Conservation (phyloP, 1,284 basidiomycete genomes). For the Moesziomyces globuligerus region DNA sequence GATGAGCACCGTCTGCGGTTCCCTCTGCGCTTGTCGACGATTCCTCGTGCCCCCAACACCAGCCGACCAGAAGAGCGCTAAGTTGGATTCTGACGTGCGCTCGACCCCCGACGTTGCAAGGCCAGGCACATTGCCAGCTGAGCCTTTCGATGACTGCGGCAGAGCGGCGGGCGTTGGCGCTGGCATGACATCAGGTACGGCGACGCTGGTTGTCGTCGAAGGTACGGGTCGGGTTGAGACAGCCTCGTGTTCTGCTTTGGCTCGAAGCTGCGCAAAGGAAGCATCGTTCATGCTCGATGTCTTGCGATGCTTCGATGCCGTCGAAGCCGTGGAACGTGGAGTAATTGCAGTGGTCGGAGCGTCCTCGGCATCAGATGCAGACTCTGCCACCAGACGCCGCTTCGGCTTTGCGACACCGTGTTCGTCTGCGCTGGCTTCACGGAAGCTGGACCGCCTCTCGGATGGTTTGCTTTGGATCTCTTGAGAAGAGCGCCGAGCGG, state of each 20-base stretch:
- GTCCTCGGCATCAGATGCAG: slow-evolving; percentile 41
- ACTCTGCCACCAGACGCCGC: slow-evolving; percentile 37
- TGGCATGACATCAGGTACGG: slow-evolving; percentile 9
- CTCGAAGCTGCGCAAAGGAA: slow-evolving; percentile 14
- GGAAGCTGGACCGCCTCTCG: slow-evolving; percentile 41
- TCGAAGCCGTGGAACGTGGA: slow-evolving; percentile 3
- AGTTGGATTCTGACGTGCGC: slow-evolving; percentile 64
- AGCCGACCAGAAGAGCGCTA: slow-evolving; percentile 65
- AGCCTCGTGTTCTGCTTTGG: slow-evolving; percentile 15
- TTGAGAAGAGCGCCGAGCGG: slow-evolving; percentile 23
- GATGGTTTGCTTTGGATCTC: slow-evolving; percentile 22
- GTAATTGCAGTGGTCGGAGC: neutral
- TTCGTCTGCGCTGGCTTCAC: slow-evolving; percentile 27
- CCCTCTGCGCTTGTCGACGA: slow-evolving; percentile 53
- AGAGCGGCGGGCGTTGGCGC: slow-evolving; percentile 21
- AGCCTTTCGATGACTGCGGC: slow-evolving; percentile 13
- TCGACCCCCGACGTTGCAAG: slow-evolving; percentile 63
- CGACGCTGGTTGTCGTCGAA: slow-evolving; percentile 3
- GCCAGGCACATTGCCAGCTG: slow-evolving; percentile 36
- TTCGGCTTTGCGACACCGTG: slow-evolving; percentile 20
- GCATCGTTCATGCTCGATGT: slow-evolving; percentile 43
- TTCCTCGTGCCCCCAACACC: slow-evolving; percentile 60
- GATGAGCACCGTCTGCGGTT: slow-evolving; percentile 38
- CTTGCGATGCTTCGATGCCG: slow-evolving; percentile 38
- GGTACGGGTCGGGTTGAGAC: slow-evolving; percentile 20